Conservation (phyloP, 1,284 basidiomycete genomes). For the Pseudozyma thailandica region DNA sequence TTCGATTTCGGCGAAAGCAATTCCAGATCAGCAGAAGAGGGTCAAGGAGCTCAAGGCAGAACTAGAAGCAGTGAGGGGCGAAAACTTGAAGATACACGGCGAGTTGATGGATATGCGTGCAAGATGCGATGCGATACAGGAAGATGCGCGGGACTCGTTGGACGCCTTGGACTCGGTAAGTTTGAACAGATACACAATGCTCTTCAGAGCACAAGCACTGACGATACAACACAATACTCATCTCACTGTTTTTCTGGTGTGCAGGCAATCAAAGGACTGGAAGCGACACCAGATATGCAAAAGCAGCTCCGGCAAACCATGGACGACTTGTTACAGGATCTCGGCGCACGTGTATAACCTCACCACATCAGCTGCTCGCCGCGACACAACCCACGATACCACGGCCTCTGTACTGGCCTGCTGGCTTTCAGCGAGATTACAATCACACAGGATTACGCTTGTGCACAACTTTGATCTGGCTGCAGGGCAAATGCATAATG, state of each 20-base stretch:
- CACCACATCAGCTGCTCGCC: background rate
- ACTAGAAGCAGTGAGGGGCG: constrained; percentile 29
- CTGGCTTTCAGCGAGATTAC: no score
- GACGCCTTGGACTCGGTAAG: constrained; percentile 44
- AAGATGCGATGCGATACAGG: constrained; percentile 16
- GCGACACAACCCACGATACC: background rate
- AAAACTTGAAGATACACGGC: constrained; percentile 20
- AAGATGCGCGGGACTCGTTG: constrained; percentile 27
- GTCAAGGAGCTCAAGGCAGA: constrained; percentile 30
- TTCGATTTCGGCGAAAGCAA: constrained; percentile 52
- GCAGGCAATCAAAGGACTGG: constrained; percentile 49
- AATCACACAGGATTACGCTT: no score
- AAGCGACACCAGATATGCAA: constrained; percentile 43
- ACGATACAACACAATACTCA: no score
- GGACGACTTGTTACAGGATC: constrained; percentile 47
- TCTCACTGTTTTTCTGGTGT: background rate
- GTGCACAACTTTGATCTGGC: no score
- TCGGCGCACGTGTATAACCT: constrained; percentile 43
- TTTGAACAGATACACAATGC: background rate
- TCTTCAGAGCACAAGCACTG: background rate
- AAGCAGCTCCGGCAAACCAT: constrained; percentile 46
- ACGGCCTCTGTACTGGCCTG: background rate
- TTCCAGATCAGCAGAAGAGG: constrained; percentile 49
- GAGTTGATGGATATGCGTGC: constrained; percentile 7
- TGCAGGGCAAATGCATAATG: no score